These are phyloP conservation scores for Cryptosporidium sp. DNA, from an alignment of 169 alveolate genomes.

Conservation along the genomic window DNA sequence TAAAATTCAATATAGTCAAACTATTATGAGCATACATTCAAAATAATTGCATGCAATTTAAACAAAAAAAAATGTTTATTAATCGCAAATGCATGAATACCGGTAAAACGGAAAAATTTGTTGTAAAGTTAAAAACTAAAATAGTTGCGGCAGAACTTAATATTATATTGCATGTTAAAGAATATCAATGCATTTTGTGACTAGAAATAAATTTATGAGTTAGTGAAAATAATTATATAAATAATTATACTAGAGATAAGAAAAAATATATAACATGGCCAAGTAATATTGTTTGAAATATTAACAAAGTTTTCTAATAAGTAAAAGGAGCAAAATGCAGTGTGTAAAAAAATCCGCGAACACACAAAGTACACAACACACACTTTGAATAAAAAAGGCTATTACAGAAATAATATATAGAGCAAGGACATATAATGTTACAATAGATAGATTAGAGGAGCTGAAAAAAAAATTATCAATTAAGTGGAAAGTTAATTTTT, in stretches of 20 bases:
- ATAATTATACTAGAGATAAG: background rate
- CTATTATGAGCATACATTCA: background rate
- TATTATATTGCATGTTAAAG: background rate
- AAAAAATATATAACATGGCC: no score
- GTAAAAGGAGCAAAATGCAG: slow-evolving; percentile 18
- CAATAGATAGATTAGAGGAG: background rate
- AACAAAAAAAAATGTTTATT: no score
- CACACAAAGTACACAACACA: slow-evolving; percentile 45
- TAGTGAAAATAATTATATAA: no score
- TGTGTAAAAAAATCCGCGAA: slow-evolving; percentile 15
- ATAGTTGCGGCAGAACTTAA: background rate
- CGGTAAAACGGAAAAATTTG: background rate
- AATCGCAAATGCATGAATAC: background rate
- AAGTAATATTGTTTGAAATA: background rate
- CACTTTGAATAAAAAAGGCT: background rate
- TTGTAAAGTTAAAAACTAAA: no score
- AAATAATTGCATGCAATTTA: background rate
- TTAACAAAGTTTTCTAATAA: background rate
- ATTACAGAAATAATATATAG: background rate
- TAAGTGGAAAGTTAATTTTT: background rate
- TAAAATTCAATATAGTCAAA: no score
- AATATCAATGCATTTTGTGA: no score
- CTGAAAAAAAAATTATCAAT: no score
- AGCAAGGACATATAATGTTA: background rate
- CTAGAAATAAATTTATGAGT: background rate